A percentile compares a stretch with the other conserved stretches of the same genome.
phyloP scores from a whole-genome alignment of 2,329 filamentous ascomycete genomes.

The Stagonosporopsis chrysanthemi region DNA sequence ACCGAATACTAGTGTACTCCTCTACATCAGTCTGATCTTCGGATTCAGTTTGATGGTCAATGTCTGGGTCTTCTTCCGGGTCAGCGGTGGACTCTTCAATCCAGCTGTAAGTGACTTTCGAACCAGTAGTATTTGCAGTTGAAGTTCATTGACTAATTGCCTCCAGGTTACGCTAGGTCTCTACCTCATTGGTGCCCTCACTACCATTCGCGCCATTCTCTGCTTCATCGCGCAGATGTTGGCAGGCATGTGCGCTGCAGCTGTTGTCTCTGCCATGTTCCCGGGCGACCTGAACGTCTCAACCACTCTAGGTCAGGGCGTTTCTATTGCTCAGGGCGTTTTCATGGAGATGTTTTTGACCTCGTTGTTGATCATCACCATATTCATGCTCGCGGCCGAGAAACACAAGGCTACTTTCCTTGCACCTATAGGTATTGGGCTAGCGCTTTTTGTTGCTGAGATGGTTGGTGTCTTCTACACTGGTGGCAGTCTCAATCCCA shows the following conservation, averaged over 20 bases:
- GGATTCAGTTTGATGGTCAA: constrained; percentile 51
- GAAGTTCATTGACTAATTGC: constrained; percentile 1
- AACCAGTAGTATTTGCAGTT: background rate
- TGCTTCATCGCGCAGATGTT: constrained; percentile 49
- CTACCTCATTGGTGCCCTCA: constrained; percentile 44
- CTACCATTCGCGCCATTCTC: constrained; percentile 33
- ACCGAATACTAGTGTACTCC: constrained; percentile 43
- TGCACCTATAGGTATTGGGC: constrained; percentile 74
- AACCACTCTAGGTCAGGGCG: constrained; percentile 45
- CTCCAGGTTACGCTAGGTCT: constrained; percentile 48
- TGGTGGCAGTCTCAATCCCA: constrained; percentile 54
- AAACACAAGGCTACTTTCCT: constrained; percentile 77
- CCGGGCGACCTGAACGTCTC: constrained; percentile 45
- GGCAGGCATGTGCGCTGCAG: constrained; percentile 48
- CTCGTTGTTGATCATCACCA: constrained; percentile 50
- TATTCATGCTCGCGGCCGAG: constrained; percentile 71
- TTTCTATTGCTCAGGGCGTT: constrained; percentile 43
- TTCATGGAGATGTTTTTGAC: constrained; percentile 54
- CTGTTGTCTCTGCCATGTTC: constrained; percentile 46
- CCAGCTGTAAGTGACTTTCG: constrained; percentile 42
- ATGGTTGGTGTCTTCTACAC: constrained; percentile 57
- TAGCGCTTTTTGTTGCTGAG: constrained; percentile 71
- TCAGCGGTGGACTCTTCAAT: constrained; percentile 51
- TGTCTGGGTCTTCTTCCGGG: constrained; percentile 52
- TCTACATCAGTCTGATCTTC: constrained; percentile 50